A percentile compares a stretch with the other conserved stretches of the same genome.
These are phyloP conservation scores for Epichloe festucae DNA, from an alignment of 2,329 filamentous ascomycete species.

Conservation along the genomic window DNA sequence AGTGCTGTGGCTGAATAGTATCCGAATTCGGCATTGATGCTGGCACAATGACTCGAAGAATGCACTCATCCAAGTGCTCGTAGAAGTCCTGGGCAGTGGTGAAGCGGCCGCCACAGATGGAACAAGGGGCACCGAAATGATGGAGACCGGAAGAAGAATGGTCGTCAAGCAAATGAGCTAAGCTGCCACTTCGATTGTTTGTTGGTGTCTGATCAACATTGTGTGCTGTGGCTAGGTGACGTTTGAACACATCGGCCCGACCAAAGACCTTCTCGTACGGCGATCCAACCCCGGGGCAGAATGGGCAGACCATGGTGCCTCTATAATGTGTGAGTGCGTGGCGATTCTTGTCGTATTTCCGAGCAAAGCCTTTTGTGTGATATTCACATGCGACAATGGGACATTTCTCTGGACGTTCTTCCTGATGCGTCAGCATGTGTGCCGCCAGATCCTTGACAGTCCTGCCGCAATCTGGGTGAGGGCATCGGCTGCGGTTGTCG, in stretches of 20 bases:
- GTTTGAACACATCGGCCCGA: slow-evolving; percentile 91
- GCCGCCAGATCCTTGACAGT: slow-evolving; percentile 58
- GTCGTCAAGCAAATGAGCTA: slow-evolving; percentile 5
- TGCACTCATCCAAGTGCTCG: slow-evolving; percentile 71
- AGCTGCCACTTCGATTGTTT: slow-evolving; percentile 48
- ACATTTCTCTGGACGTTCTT: slow-evolving; percentile 89
- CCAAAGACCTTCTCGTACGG: slow-evolving; percentile 92
- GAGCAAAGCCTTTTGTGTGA: slow-evolving; percentile 82
- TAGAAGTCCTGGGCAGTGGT: slow-evolving; percentile 90
- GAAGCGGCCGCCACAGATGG: slow-evolving; percentile 72
- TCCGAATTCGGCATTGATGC: background rate
- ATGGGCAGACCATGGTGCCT: slow-evolving; percentile 94
- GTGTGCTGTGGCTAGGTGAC: slow-evolving; percentile 85
- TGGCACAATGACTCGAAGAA: slow-evolving; percentile 45
- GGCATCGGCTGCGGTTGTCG: slow-evolving; percentile 36
- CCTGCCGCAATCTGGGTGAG: slow-evolving; percentile 44
- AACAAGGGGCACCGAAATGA: slow-evolving; percentile 61
- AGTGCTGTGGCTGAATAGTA: background rate
- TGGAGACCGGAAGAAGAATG: background rate
- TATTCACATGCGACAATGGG: slow-evolving; percentile 91
- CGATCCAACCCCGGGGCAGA: slow-evolving; percentile 80
- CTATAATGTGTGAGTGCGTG: slow-evolving; percentile 97
- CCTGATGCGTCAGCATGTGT: slow-evolving; percentile 93
- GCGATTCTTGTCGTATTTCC: slow-evolving; percentile 96
- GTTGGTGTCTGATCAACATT: slow-evolving; percentile 88